phyloP scores from a whole-genome alignment of 2,329 filamentous ascomycete species.

The Fusarium musae region DNA sequence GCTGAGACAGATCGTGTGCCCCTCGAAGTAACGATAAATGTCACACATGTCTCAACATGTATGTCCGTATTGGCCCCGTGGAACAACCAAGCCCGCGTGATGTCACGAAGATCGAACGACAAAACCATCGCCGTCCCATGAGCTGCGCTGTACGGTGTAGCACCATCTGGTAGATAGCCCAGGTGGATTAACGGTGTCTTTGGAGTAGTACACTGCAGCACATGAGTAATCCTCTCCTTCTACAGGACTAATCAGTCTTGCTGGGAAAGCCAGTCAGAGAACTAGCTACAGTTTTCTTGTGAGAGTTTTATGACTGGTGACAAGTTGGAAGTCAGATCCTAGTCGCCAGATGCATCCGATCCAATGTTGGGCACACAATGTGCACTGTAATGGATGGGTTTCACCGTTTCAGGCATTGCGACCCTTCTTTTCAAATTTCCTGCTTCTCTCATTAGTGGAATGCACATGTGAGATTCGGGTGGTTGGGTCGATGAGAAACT shows the following conservation, averaged over 20 bases:
- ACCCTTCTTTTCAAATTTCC: conserved; percentile 11
- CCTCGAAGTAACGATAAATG: conserved; percentile 8
- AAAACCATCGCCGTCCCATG: conserved; percentile 8
- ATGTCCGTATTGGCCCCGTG: conserved; percentile 26
- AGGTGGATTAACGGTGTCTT: neutral
- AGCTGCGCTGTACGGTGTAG: neutral
- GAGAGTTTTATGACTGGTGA: neutral
- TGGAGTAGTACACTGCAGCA: neutral
- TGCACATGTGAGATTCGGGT: conserved; percentile 37
- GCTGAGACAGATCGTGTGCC: conserved; percentile 24
- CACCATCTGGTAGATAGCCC: neutral
- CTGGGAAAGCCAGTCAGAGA: neutral
- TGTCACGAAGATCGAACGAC: conserved; percentile 42
- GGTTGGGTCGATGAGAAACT: conserved; percentile 23
- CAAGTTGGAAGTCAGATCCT: conserved; percentile 11
- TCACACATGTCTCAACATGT: conserved; percentile 33
- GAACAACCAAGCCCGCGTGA: conserved; percentile 27
- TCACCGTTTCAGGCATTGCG: conserved; percentile 5
- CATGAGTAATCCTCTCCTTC: conserved; percentile 8
- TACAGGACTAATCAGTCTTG: neutral
- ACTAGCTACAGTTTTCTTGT: neutral
- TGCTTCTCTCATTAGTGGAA: conserved; percentile 33
- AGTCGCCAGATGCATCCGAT: conserved; percentile 16
- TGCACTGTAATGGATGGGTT: conserved; percentile 9
- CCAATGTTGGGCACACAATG: conserved; percentile 12